These are phyloP conservation scores for Beauveria sp. DNA, from an alignment of 2,329 filamentous ascomycete genomes.

Conservation along the genomic window DNA sequence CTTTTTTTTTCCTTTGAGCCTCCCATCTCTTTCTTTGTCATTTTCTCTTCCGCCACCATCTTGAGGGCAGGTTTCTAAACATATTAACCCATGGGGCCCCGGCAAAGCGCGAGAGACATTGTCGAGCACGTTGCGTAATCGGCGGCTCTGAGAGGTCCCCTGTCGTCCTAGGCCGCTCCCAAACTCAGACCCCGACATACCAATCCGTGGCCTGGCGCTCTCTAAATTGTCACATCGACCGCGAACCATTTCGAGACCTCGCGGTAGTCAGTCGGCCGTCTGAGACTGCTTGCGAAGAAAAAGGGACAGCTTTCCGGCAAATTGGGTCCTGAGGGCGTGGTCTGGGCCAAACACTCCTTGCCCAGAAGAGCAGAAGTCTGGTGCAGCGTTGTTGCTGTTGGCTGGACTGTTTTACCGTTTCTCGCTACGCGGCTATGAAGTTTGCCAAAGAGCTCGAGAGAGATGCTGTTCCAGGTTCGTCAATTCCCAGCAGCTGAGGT, in stretches of 20 bases:
- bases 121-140: slow-evolving; percentile 3
- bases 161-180: not conserved
- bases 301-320: not conserved
- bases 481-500: not conserved
- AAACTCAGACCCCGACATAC: slow-evolving; percentile 3
- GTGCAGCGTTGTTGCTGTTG: slow-evolving; percentile 10
- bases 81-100: not conserved
- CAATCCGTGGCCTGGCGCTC: slow-evolving; percentile 3
- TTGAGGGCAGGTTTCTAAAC: not conserved
- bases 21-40: not conserved
- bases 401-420: not conserved
- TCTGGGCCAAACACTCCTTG: not conserved
- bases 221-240: not conserved
- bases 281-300: not conserved
- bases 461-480: slow-evolving; percentile 71
- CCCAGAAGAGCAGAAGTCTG: not conserved
- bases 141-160: slow-evolving; percentile 1
- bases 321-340: not conserved
- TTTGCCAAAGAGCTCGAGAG: slow-evolving; percentile 75
- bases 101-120: not conserved
- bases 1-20: not conserved
- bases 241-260: not conserved
- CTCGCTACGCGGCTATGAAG: slow-evolving; percentile 41
- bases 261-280: not conserved
- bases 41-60: not conserved